A percentile compares a stretch with the other conserved stretches of the same genome.
Conservation (phyloP, 2,329 filamentous ascomycete genomes). For the Penicillium oxalicum region DNA sequence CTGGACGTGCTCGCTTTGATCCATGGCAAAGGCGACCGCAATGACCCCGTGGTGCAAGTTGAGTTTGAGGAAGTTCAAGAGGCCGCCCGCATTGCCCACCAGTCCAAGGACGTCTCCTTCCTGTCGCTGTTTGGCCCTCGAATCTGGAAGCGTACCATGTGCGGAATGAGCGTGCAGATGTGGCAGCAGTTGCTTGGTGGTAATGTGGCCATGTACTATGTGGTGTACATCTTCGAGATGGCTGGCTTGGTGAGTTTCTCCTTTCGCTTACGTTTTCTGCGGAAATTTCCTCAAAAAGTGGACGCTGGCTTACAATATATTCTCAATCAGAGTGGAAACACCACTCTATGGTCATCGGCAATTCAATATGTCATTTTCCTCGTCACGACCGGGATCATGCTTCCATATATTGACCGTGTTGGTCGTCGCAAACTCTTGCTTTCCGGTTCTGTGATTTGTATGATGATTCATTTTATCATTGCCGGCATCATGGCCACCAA, state of each 20-base stretch:
- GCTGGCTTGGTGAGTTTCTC: conserved; percentile 42
- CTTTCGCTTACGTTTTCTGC: background rate
- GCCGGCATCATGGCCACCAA: conserved; percentile 49
- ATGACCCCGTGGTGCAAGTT: conserved; percentile 51
- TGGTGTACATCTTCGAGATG: conserved; percentile 58
- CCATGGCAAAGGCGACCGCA: conserved; percentile 51
- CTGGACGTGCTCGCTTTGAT: conserved; percentile 50
- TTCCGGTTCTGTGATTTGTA: conserved; percentile 43
- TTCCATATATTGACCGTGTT: conserved; percentile 47
- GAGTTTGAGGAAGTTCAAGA: conserved; percentile 42
- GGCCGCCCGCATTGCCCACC: conserved; percentile 27
- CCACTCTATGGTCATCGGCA: conserved; percentile 48
- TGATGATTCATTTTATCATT: conserved; percentile 48
- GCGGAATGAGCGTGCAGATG: conserved; percentile 49
- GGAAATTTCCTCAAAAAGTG: no score
- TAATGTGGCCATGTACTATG: conserved; percentile 56
- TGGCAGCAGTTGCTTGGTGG: conserved; percentile 55
- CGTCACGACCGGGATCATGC: conserved; percentile 46
- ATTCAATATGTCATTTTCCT: conserved; percentile 55
- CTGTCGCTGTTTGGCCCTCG: conserved; percentile 42
- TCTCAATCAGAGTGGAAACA: conserved; percentile 28
- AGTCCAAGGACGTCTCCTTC: conserved; percentile 30
- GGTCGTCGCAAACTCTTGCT: conserved; percentile 47
- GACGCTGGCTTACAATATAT: conserved; percentile 1
- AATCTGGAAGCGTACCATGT: conserved; percentile 49